Percentiles rank a stretch among this genome's conserved stretches.
Evolutionary conservation across 176 grass and related monocot species (phyloP).

Genomic region (Zizania latifolia): DNA sequence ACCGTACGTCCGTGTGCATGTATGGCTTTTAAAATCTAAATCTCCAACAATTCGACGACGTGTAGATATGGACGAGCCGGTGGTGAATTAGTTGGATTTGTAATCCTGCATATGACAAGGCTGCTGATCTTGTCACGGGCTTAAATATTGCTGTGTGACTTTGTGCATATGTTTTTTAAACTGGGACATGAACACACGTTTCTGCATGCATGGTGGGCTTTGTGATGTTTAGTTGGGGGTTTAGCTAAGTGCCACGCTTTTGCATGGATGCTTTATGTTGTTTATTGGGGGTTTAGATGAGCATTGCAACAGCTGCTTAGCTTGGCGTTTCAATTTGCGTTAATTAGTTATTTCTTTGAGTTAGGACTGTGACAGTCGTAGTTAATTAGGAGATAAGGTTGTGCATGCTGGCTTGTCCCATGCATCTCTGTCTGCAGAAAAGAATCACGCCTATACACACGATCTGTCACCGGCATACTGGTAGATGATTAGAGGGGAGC

Average conservation of each 20-base stretch:
- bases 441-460: neutral
- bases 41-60: neutral
- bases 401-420: neutral
- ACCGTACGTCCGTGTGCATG: neutral
- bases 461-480: slow-evolving; percentile 25
- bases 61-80: neutral
- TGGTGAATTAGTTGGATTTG: neutral
- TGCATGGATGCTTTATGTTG: neutral
- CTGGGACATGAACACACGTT: neutral
- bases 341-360: neutral
- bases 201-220: too few relatives aligned
- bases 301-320: neutral
- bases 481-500: neutral
- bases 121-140: neutral
- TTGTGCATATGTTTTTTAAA: neutral
- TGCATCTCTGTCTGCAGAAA: neutral
- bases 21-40: neutral
- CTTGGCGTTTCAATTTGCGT: neutral
- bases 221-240: neutral
- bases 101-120: neutral
- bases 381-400: slow-evolving; percentile 16
- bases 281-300: slow-evolving; percentile 4
- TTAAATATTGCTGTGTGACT: slow-evolving; percentile 2
- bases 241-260: neutral
- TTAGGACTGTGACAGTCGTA: neutral